These are phyloP conservation scores for Zhuliangozyma parablackwelliae DNA, from an alignment of 1,139 yeast species.

Conservation along the genomic window DNA sequence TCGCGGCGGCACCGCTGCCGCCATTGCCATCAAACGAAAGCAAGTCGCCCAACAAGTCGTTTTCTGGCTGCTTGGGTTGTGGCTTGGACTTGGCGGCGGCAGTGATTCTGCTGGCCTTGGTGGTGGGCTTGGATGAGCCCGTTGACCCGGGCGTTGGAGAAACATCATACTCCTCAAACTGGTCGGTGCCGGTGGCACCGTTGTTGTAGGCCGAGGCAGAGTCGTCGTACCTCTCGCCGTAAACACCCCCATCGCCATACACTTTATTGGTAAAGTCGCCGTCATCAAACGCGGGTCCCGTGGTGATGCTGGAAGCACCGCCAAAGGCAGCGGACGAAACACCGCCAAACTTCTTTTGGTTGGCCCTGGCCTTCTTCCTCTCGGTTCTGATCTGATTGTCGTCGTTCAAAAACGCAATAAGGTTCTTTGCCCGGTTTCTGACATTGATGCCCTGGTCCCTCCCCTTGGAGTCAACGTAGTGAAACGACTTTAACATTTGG, in stretches of 20 bases:
- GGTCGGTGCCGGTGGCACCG: slow-evolving; percentile 39
- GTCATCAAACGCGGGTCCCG: slow-evolving; percentile 33
- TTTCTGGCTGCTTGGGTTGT: slow-evolving; percentile 16
- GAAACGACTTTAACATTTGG: slow-evolving; percentile 89
- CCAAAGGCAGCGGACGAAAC: slow-evolving; percentile 52
- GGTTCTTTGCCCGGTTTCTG: slow-evolving; percentile 80
- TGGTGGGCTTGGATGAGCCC: slow-evolving; percentile 34
- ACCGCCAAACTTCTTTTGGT: slow-evolving; percentile 76
- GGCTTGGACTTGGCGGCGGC: slow-evolving; percentile 24
- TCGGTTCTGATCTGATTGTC: slow-evolving; percentile 75
- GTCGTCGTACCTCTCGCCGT: slow-evolving; percentile 63
- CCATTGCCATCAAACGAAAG: slow-evolving; percentile 42
- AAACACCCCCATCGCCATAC: slow-evolving; percentile 80
- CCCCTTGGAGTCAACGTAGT: slow-evolving; percentile 89
- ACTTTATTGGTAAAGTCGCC: slow-evolving; percentile 55
- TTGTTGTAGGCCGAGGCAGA: slow-evolving; percentile 41
- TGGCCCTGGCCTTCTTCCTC: slow-evolving; percentile 83
- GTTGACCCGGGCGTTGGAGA: slow-evolving; percentile 20
- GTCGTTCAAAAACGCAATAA: slow-evolving; percentile 68
- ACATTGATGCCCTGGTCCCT: slow-evolving; percentile 96
- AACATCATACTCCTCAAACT: slow-evolving; percentile 71
- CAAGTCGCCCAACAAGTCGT: slow-evolving; percentile 51
- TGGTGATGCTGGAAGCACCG: slow-evolving; percentile 39
- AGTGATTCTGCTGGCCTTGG: slow-evolving; percentile 38
- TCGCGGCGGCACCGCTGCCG: slow-evolving; percentile 8